These are phyloP conservation scores for Pichia eremophila DNA, from an alignment of 805 yeast species.

Conservation along the genomic window DNA sequence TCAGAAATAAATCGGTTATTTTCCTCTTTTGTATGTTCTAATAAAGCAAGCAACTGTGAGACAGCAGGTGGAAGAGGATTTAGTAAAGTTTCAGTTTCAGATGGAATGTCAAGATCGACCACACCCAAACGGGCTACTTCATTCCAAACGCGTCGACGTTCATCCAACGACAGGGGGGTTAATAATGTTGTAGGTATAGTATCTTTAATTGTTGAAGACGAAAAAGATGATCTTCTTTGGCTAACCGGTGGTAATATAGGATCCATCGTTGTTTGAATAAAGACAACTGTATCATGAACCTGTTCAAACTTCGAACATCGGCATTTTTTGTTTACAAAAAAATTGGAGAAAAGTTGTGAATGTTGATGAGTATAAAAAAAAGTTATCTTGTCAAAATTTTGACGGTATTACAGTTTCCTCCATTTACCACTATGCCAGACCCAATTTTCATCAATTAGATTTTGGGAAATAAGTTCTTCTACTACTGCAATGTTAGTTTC, in stretches of 20 bases:
- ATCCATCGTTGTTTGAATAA: too few relatives aligned
- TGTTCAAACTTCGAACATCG: too few relatives aligned
- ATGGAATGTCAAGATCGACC: not conserved
- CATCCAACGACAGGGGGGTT: not conserved
- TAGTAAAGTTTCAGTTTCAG: not conserved
- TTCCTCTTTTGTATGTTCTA: not conserved
- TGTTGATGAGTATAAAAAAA: too few relatives aligned
- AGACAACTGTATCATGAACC: too few relatives aligned
- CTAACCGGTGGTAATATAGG: too few relatives aligned
- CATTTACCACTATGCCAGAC: not conserved
- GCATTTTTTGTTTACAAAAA: too few relatives aligned
- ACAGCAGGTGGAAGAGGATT: not conserved
- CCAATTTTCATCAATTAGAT: not conserved
- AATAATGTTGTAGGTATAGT: not conserved
- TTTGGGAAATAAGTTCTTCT: not conserved
- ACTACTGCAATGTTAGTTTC: not conserved
- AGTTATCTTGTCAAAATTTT: not conserved
- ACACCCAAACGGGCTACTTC: not conserved
- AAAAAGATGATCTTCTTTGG: not conserved
- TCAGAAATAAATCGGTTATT: slow-evolving; percentile 48
- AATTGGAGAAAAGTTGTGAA: too few relatives aligned
- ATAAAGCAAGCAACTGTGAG: not conserved
- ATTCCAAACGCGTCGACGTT: not conserved
- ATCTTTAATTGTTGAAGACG: not conserved
- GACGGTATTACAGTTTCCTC: not conserved